These are phyloP conservation scores for Neofusicoccum sp. DNA, from an alignment of 2,329 filamentous ascomycete genomes.

Conservation along the genomic window DNA sequence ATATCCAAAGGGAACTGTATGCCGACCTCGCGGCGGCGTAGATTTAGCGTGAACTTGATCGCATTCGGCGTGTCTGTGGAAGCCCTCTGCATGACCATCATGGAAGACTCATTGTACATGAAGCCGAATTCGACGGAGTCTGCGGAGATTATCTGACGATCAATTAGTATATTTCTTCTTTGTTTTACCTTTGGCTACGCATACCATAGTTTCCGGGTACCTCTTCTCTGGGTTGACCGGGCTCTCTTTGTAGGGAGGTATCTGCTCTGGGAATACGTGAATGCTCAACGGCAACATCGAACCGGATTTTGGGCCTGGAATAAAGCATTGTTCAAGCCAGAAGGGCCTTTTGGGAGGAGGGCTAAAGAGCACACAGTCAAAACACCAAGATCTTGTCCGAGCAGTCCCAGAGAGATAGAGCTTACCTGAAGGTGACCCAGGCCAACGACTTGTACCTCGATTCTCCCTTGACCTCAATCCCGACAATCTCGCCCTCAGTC, in stretches of 20 bases:
- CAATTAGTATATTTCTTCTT: neutral
- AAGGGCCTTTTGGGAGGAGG: neutral
- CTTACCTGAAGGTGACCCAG: conserved; percentile 3
- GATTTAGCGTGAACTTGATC: conserved; percentile 42
- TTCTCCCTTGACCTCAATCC: conserved; percentile 28
- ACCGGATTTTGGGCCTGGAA: neutral
- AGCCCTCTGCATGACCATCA: conserved; percentile 60
- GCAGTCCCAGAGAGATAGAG: neutral
- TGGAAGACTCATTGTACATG: conserved; percentile 51
- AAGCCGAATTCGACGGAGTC: conserved; percentile 61
- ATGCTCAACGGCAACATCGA: neutral
- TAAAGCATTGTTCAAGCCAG: neutral
- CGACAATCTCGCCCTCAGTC: conserved; percentile 28
- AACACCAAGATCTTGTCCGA: neutral
- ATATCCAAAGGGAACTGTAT: conserved; percentile 45
- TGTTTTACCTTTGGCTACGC: neutral
- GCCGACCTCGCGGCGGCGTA: conserved; percentile 44
- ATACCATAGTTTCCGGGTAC: conserved; percentile 25
- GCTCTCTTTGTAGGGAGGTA: conserved; percentile 20
- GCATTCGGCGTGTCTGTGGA: conserved; percentile 21
- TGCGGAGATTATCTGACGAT: conserved; percentile 28
- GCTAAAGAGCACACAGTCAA: neutral
- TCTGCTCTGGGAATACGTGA: neutral
- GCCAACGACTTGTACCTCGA: neutral
- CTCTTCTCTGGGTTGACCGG: conserved; percentile 24